phyloP scores from a whole-genome alignment of 2,329 filamentous ascomycete species.

The Colletotrichum spinosum region DNA sequence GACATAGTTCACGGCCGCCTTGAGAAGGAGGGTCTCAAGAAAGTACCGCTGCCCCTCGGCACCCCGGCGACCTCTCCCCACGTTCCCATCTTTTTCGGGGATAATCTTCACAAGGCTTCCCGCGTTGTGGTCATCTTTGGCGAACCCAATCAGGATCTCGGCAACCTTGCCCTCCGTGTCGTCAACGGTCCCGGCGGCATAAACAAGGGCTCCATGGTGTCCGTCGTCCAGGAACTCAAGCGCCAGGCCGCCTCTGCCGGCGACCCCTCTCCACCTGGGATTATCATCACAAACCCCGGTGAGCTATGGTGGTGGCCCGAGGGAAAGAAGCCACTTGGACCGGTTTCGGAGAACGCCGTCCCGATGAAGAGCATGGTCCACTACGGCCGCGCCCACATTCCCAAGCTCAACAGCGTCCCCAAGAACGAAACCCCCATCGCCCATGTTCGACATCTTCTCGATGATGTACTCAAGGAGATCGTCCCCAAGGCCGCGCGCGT shows the following conservation, averaged over 20 bases:
- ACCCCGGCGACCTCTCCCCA: slow-evolving; percentile 62
- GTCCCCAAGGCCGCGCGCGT: slow-evolving; percentile 64
- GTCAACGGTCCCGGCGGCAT: slow-evolving; percentile 74
- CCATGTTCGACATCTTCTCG: slow-evolving; percentile 77
- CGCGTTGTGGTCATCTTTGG: slow-evolving; percentile 82
- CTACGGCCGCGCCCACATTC: slow-evolving; percentile 61
- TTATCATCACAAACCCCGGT: slow-evolving; percentile 83
- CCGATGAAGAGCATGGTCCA: slow-evolving; percentile 74
- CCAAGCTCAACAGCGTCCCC: slow-evolving; percentile 69
- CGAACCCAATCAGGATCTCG: slow-evolving; percentile 77
- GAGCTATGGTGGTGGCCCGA: slow-evolving; percentile 82
- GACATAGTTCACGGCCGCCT: slow-evolving; percentile 73
- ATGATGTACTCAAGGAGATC: slow-evolving; percentile 66
- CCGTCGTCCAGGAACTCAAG: slow-evolving; percentile 65
- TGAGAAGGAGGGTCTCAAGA: slow-evolving; percentile 67
- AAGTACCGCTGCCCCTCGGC: slow-evolving; percentile 71
- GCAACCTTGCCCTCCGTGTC: slow-evolving; percentile 78
- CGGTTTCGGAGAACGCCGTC: slow-evolving; percentile 65
- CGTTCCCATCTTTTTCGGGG: slow-evolving; percentile 72
- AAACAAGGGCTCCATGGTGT: slow-evolving; percentile 75
- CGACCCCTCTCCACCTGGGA: slow-evolving; percentile 59
- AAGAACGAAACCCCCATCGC: slow-evolving; percentile 66
- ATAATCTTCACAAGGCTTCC: slow-evolving; percentile 64
- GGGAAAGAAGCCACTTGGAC: slow-evolving; percentile 69
- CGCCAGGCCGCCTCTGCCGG: slow-evolving; percentile 47